phyloP scores from a whole-genome alignment of 1,139 yeast species.

The Zygosaccharomyces sapae region DNA sequence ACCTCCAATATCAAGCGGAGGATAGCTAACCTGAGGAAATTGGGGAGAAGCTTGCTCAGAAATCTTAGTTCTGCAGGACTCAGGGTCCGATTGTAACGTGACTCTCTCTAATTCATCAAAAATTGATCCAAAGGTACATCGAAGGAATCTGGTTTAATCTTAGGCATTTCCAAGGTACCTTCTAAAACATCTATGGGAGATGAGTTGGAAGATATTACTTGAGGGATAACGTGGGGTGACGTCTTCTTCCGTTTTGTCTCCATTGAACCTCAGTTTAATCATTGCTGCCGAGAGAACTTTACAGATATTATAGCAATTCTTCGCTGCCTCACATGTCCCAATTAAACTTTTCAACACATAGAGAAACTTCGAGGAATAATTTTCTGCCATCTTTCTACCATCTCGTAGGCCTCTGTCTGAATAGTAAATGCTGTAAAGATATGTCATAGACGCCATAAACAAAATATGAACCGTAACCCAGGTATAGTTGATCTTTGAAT shows the following conservation, averaged over 20 bases:
- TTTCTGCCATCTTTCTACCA: slow-evolving; percentile 50
- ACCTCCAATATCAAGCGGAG: not conserved
- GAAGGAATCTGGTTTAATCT: slow-evolving; percentile 6
- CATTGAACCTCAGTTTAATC: slow-evolving; percentile 54
- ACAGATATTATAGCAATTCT: slow-evolving; percentile 64
- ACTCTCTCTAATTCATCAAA: slow-evolving; percentile 27
- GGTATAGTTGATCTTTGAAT: slow-evolving; percentile 69
- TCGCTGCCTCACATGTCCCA: slow-evolving; percentile 76
- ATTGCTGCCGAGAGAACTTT: slow-evolving; percentile 71
- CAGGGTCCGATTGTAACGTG: slow-evolving; percentile 17
- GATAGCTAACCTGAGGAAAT: not conserved
- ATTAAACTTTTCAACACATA: slow-evolving; percentile 57
- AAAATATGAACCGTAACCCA: slow-evolving; percentile 92
- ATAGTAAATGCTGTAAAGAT: slow-evolving; percentile 69
- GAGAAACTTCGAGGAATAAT: slow-evolving; percentile 53
- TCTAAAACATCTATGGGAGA: slow-evolving; percentile 8
- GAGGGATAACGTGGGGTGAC: not conserved
- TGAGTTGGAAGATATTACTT: slow-evolving; percentile 3
- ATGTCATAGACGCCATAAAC: slow-evolving; percentile 86
- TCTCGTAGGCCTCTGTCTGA: slow-evolving; percentile 51
- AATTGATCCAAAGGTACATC: slow-evolving; percentile 26
- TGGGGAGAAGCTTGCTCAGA: slow-evolving; percentile 10
- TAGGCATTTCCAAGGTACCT: slow-evolving; percentile 9
- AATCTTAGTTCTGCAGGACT: slow-evolving; percentile 12
- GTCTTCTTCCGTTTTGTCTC: slow-evolving; percentile 1